Evolutionary conservation across 331 rosid species (phyloP), one percentile per base, ranked within the genome.

Genomic region (Quercus phellos): DNA sequence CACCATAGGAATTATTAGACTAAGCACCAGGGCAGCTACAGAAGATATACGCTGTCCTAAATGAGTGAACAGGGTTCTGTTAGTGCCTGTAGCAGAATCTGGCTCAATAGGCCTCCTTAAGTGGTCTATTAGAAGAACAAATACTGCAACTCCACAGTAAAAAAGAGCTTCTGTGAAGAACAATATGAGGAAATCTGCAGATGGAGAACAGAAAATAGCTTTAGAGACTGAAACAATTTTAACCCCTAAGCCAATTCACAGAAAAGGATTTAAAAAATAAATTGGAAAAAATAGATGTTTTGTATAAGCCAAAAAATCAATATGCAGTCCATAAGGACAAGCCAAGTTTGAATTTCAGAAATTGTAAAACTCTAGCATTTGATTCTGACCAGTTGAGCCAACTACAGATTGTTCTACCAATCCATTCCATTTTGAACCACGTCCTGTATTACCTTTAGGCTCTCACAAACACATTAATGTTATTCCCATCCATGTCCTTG

Each of bases 161-260:
- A 95, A 95, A 70, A 93, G 88, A 73, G 96, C 98, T 84, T 95
- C 99, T 54, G 98, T 93, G 91, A 95, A 92, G 90, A 95, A 95
- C 86, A 95, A 79, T 87, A 95, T 95, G 84, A 95, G 98, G 90
- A 95, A 95, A 82, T 95, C 98, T 95, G 98, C 82, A 78, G 80
- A 79, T 24, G 55, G 64, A 50, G 68, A 85, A 78, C 59, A 78
- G 22, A 72, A 10, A 46, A 67, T 27, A 29, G 60, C 55, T 70
- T 70, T 70, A 74, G 56, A 75, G 72, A 55, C n/a, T 13, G 18
- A 56, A 34, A 35, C 14, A 21, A 17, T 51, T 27, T 18, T 43
- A 5, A 8, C 27, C 13, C 68, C 43, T 35, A 38, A 63, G 43
- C 13, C 11, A 29, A 59, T 24, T 59, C 32, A 59, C 18, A 13